Conservation (phyloP, 106 monocot genomes). For the Hemerocallis citrina region DNA sequence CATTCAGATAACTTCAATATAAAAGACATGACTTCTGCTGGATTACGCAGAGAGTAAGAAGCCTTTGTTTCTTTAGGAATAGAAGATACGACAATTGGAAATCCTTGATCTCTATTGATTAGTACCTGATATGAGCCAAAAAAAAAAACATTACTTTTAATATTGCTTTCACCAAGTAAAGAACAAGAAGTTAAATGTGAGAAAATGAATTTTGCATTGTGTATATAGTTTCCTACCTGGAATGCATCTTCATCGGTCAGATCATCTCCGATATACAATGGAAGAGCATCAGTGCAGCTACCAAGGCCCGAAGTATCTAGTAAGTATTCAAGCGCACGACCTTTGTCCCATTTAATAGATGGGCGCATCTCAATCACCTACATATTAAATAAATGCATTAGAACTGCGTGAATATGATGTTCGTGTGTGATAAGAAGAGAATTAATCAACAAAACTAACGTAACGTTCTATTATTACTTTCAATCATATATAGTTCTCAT, state of each 20-base stretch:
- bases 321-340: slow-evolving; percentile 19
- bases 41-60: slow-evolving; percentile 19
- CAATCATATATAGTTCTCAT: too few species aligned
- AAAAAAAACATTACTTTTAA: neutral
- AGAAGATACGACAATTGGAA: slow-evolving; percentile 21
- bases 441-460: too few species aligned
- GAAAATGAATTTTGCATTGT: neutral
- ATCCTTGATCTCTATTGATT: slow-evolving; percentile 1
- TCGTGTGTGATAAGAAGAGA: too few species aligned
- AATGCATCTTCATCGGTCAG: slow-evolving; percentile 32
- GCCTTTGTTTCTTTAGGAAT: slow-evolving; percentile 15
- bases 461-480: too few species aligned
- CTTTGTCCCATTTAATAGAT: slow-evolving; percentile 26
- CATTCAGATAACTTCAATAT: neutral
- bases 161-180: neutral
- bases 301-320: slow-evolving; percentile 13
- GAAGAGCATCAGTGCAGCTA: slow-evolving; percentile 2
- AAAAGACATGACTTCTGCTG: slow-evolving; percentile 23
- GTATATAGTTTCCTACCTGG: neutral
- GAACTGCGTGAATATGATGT: too few species aligned
- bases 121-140: slow-evolving; percentile 7
- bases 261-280: slow-evolving; percentile 28
- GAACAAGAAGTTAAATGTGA: neutral
- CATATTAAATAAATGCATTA: neutral
- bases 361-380: slow-evolving; percentile 29